A percentile compares a stretch with the other conserved stretches of the same genome.
Conservation (phyloP, 2,329 filamentous ascomycete species). For the Clonostachys solani region DNA sequence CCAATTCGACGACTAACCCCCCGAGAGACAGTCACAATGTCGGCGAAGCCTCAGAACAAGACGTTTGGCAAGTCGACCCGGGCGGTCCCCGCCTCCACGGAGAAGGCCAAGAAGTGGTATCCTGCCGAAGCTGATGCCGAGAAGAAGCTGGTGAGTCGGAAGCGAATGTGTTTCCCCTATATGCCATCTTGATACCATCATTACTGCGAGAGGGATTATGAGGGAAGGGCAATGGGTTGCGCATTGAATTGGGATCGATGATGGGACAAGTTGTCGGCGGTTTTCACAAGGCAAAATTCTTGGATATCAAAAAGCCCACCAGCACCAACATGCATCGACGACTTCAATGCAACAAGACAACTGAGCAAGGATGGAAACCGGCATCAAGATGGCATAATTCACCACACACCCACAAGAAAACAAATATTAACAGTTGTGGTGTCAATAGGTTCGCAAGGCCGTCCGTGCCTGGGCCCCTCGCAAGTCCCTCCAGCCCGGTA, state of each 20-base stretch:
- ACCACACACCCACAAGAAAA: not conserved
- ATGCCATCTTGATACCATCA: too few relatives aligned
- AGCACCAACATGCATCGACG: too few relatives aligned
- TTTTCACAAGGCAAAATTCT: too few relatives aligned
- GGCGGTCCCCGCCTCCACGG: slow-evolving; percentile 77
- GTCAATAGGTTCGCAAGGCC: slow-evolving; percentile 83
- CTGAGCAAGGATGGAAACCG: too few relatives aligned
- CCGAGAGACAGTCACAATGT: slow-evolving; percentile 57
- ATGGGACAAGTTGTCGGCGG: too few relatives aligned
- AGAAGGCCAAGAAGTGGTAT: slow-evolving; percentile 99
- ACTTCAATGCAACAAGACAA: too few relatives aligned
- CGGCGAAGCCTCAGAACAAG: slow-evolving; percentile 77
- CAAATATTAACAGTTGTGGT: slow-evolving; percentile 18
- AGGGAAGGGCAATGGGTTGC: too few relatives aligned
- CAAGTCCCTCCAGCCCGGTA: slow-evolving; percentile 85
- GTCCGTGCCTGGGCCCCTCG: slow-evolving; percentile 84
- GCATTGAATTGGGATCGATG: too few relatives aligned
- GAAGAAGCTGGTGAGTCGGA: slow-evolving; percentile 85
- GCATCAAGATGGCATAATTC: too few relatives aligned
- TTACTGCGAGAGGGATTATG: too few relatives aligned
- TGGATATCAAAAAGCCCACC: too few relatives aligned
- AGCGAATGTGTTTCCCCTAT: too few relatives aligned
- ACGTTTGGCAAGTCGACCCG: slow-evolving; percentile 97
- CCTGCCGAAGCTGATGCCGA: slow-evolving; percentile 86
- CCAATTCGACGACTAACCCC: slow-evolving; percentile 40